Conservation (phyloP, 805 yeast genomes). For the Wickerhamomyces chambardii region DNA sequence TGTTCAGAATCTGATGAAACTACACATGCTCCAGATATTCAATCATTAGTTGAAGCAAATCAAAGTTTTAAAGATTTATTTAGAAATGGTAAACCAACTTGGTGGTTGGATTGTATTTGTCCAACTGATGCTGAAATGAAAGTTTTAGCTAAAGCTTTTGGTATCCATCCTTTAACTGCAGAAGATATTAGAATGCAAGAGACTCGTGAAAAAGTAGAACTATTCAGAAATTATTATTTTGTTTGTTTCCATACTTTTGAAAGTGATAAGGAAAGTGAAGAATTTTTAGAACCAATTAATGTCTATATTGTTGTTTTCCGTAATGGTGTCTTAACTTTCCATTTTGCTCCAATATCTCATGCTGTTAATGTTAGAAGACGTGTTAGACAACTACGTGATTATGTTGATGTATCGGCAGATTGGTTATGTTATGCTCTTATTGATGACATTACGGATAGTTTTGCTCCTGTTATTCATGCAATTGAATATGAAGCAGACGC, state of each 20-base stretch:
- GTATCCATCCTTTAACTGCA: slow-evolving; percentile 95
- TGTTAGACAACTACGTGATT: slow-evolving; percentile 70
- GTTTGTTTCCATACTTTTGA: slow-evolving; percentile 97
- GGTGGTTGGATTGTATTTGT: slow-evolving; percentile 95
- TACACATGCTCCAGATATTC: slow-evolving; percentile 80
- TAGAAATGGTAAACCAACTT: slow-evolving; percentile 62
- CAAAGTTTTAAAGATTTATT: slow-evolving; percentile 63
- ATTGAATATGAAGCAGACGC: slow-evolving; percentile 78
- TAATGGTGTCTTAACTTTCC: slow-evolving; percentile 61
- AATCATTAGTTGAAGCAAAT: slow-evolving; percentile 61
- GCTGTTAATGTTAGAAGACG: slow-evolving; percentile 76
- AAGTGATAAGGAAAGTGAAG: slow-evolving; percentile 73
- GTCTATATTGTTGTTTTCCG: slow-evolving; percentile 67
- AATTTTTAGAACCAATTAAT: slow-evolving; percentile 73
- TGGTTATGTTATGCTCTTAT: slow-evolving; percentile 79
- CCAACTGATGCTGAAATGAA: slow-evolving; percentile 96
- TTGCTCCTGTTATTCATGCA: slow-evolving; percentile 72
- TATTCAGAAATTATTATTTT: slow-evolving; percentile 83
- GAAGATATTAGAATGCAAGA: slow-evolving; percentile 97
- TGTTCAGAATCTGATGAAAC: slow-evolving; percentile 80
- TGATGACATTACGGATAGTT: slow-evolving; percentile 80
- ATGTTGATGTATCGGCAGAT: slow-evolving; percentile 70
- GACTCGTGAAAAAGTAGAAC: slow-evolving; percentile 93
- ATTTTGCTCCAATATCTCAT: slow-evolving; percentile 58
- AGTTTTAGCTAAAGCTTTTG: slow-evolving; percentile 85